These are phyloP conservation scores for Phaeosphaeria sp. DNA, from an alignment of 2,329 filamentous ascomycete species.

Conservation along the genomic window DNA sequence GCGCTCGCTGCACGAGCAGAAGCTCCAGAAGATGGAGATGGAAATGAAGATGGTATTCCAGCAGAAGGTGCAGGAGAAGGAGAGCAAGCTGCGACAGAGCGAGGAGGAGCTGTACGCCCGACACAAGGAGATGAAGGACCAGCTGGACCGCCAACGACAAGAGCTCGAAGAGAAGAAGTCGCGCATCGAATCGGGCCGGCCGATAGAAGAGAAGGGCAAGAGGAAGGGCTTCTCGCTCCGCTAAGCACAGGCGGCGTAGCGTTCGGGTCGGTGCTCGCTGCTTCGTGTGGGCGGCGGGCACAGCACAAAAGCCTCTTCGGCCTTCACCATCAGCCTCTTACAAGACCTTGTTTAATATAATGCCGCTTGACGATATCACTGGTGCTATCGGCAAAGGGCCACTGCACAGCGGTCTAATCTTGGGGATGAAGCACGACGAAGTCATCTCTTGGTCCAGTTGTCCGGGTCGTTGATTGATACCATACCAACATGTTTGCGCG, in stretches of 20 bases:
- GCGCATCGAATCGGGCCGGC: slow-evolving; percentile 91
- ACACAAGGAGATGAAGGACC: slow-evolving; percentile 99
- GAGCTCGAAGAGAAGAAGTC: slow-evolving; percentile 99
- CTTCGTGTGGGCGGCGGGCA: slow-evolving; percentile 27
- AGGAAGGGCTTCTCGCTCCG: slow-evolving; percentile 99
- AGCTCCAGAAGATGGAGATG: slow-evolving; percentile 99
- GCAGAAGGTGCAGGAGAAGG: slow-evolving; percentile 99
- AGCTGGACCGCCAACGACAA: slow-evolving; percentile 90
- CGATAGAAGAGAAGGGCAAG: slow-evolving; percentile 97
- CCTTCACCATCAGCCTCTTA: slow-evolving; percentile 47
- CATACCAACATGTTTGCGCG: slow-evolving; percentile 54
- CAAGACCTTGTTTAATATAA: slow-evolving; percentile 51
- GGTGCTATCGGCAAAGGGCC: slow-evolving; percentile 48
- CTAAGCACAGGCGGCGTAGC: slow-evolving; percentile 56
- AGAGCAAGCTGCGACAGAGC: slow-evolving; percentile 99
- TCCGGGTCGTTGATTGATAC: slow-evolving; percentile 53
- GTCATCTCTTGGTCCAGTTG: slow-evolving; percentile 45
- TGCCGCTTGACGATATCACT: slow-evolving; percentile 48
- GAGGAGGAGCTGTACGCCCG: slow-evolving; percentile 98
- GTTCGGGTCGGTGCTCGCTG: slow-evolving; percentile 13
- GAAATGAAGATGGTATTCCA: slow-evolving; percentile 99
- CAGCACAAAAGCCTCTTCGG: slow-evolving; percentile 40
- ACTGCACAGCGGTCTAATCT: slow-evolving; percentile 45
- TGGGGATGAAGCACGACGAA: slow-evolving; percentile 39
- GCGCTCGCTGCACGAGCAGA: slow-evolving; percentile 96